A percentile compares a stretch with the other conserved stretches of the same genome.
These are phyloP conservation scores for Irpex sp. DNA, from an alignment of 1,284 basidiomycete species.

Conservation along the genomic window DNA sequence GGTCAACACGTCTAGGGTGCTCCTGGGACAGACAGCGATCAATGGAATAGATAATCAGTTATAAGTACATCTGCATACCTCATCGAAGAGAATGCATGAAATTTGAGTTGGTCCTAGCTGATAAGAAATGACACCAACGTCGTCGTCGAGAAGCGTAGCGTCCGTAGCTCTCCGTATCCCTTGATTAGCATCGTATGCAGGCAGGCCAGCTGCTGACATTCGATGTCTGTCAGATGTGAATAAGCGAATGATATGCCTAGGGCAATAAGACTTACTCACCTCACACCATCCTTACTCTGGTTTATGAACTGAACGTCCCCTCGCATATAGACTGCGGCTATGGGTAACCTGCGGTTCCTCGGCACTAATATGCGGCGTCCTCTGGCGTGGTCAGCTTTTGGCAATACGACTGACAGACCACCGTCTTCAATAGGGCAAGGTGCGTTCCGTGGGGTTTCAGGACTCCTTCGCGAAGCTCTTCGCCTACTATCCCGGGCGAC, in stretches of 20 bases:
- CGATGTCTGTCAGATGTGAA: conserved; percentile 27
- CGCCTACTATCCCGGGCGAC: neutral
- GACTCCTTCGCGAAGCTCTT: neutral
- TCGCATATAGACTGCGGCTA: conserved; percentile 47
- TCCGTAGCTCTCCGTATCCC: conserved; percentile 34
- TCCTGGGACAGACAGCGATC: neutral
- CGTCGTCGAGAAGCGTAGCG: conserved; percentile 35
- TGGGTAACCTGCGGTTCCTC: conserved; percentile 27
- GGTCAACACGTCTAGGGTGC: conserved; percentile 24
- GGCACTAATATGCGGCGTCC: conserved; percentile 42
- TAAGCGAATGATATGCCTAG: neutral
- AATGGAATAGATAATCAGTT: neutral
- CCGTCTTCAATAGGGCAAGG: neutral
- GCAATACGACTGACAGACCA: neutral
- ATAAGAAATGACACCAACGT: conserved; percentile 40
- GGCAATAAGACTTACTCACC: conserved; percentile 1
- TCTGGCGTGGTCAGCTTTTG: conserved; percentile 31
- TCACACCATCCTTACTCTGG: conserved; percentile 25
- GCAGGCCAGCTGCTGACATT: conserved; percentile 39
- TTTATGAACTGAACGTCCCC: conserved; percentile 48
- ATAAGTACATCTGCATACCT: conserved; percentile 15
- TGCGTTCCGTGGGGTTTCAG: neutral
- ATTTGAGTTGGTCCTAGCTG: conserved; percentile 35
- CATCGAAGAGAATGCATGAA: conserved; percentile 33
- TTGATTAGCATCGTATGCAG: conserved; percentile 24